phyloP scores from a whole-genome alignment of 805 yeast genomes.

The Priceomyces fermenticarens region DNA sequence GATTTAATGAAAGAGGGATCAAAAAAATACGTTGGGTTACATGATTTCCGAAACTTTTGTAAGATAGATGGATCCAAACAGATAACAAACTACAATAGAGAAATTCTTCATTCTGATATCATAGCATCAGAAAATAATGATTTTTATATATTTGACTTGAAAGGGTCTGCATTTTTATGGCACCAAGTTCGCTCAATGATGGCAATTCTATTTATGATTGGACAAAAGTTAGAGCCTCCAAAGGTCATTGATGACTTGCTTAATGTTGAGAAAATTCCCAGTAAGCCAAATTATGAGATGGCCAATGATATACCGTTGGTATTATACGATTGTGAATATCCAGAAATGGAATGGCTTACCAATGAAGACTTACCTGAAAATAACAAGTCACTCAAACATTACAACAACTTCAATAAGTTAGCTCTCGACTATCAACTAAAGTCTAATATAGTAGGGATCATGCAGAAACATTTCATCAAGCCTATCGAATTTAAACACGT shows the following conservation, averaged over 20 bases:
- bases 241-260: conserved; percentile 55
- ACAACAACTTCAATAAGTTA: conserved; percentile 44
- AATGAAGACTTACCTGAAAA: conserved; percentile 24
- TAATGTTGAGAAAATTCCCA: conserved; percentile 53
- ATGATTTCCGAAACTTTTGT: conserved; percentile 94
- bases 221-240: conserved; percentile 70
- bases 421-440: conserved; percentile 60
- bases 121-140: conserved; percentile 33
- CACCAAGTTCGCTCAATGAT: conserved; percentile 97
- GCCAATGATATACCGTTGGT: conserved; percentile 88
- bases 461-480: conserved; percentile 35
- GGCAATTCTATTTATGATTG: conserved; percentile 76
- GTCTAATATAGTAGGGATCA: conserved; percentile 47
- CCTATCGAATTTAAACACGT: conserved; percentile 12
- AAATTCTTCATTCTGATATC: conserved; percentile 54
- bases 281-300: conserved; percentile 80
- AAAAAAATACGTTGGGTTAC: conserved; percentile 58
- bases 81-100: conserved; percentile 72
- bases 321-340: conserved; percentile 78
- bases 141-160: conserved; percentile 67
- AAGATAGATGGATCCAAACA: conserved; percentile 94
- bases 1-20: conserved; percentile 71
- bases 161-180: conserved; percentile 93
- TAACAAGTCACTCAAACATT: conserved; percentile 39
- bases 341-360: conserved; percentile 65